phyloP scores from a whole-genome alignment of 2,329 filamentous ascomycete genomes.

The Fusarium sp. region DNA sequence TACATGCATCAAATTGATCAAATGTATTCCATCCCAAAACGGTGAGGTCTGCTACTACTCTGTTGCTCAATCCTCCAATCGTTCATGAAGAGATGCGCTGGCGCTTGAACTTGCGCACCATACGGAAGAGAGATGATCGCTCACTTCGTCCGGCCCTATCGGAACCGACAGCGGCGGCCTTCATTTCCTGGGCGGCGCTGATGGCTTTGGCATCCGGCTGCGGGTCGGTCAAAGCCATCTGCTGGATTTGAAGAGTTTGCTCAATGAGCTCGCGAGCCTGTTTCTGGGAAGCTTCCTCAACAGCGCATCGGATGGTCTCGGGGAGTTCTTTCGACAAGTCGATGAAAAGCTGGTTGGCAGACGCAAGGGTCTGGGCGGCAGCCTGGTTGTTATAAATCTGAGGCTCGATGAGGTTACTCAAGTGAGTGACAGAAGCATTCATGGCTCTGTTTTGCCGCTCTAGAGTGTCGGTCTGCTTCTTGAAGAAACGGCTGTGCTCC shows the following conservation, averaged over 20 bases:
- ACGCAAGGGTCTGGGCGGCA: conserved; percentile 35
- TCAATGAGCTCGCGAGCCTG: conserved; percentile 11
- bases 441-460: conserved; percentile 39
- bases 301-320: conserved; percentile 35
- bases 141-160: neutral
- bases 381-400: conserved; percentile 26
- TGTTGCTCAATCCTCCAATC: neutral
- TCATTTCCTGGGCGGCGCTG: neutral
- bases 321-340: conserved; percentile 43
- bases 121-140: conserved; percentile 17
- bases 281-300: conserved; percentile 35
- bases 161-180: neutral
- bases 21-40: neutral
- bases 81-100: conserved; percentile 1
- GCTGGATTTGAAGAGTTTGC: conserved; percentile 34
- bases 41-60: neutral
- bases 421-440: conserved; percentile 24
- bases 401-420: conserved; percentile 31
- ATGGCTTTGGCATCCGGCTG: neutral
- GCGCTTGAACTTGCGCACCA: conserved; percentile 23
- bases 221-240: conserved; percentile 26
- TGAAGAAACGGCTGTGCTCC: conserved; percentile 16
- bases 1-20: conserved; percentile 1
- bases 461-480: conserved; percentile 13
- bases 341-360: conserved; percentile 25